Base-by-base conservation (phyloP, 2,329 filamentous ascomycete species). In the Fusarium hainanense region DNA sequence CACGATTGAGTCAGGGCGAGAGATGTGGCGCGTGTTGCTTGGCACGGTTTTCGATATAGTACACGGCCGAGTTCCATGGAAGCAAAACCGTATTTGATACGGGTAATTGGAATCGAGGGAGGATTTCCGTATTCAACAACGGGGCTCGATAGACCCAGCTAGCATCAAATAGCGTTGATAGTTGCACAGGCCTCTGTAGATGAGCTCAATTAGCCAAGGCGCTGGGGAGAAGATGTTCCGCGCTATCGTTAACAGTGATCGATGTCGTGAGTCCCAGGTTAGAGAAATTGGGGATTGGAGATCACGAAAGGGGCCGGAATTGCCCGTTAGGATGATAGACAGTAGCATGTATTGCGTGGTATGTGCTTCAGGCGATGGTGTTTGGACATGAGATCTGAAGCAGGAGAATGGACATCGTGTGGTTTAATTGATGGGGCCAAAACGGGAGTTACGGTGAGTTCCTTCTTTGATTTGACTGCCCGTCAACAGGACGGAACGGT, bases 1-100 rank as follows among this genome's bases (percentile, higher is more conserved):
- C 58, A 60, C 43, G 34, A 58, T 71, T 66, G 64, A 70, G 68
- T 71, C 68, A 71, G 68, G 57, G 47, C 42, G 42, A 60, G 58
- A 65, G 44, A 71, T 61, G 68, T 68, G 47, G 56, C 52, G 68
- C 58, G 23, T 10, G n/a, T n/a, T 32, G 47, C 63, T 66, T 66
- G 55, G 43, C 63, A 62, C 37, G 32, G 63, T 50, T 51, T 66
- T 62, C 43, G n/a, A 65, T 66, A 66, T 47, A 61, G 42, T 63
- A 51, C 49, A 55, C 37, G 52, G 43, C 42, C 42, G 43, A 69
- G 61, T 62, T 43, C 40, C 32, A 66, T 41, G 42, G n/a, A 67
- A 30, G 28, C 21, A 54, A 44, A 23, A 34, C 61, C 25, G 48
- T 61, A 49, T 66, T 61, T 28, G n/a, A 66, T 41, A 41, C 44